A percentile compares a stretch with the other conserved stretches of the same genome.
phyloP scores from a whole-genome alignment of 257 asterid species.

The Parsonsia alboflavescens region DNA sequence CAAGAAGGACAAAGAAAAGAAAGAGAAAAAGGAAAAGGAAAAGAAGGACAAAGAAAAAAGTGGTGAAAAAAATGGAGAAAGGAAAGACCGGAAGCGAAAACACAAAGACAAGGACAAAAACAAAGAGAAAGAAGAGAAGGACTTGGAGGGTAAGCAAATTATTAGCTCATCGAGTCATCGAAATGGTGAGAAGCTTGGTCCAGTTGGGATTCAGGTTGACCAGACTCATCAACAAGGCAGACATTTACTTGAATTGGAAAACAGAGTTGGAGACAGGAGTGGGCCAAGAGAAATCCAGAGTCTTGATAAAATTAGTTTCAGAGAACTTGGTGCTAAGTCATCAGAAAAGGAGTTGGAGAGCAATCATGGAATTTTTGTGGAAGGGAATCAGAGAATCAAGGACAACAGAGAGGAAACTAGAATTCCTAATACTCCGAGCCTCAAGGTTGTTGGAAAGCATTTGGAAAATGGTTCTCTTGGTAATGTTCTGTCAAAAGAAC shows the following conservation, averaged over 20 bases:
- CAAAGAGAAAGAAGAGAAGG: conserved; percentile 29
- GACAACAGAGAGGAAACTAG: conserved; percentile 24
- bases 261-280: conserved; percentile 31
- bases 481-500: conserved; percentile 22
- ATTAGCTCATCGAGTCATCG: conserved; percentile 21
- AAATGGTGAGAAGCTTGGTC: conserved; percentile 30
- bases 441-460: conserved; percentile 20
- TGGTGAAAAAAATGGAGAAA: conserved; percentile 39
- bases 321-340: conserved; percentile 22
- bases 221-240: conserved; percentile 8
- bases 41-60: conserved; percentile 43
- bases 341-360: conserved; percentile 23
- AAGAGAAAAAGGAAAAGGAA: conserved; percentile 40
- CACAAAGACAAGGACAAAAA: conserved; percentile 44
- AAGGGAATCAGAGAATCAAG: conserved; percentile 17
- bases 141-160: conserved; percentile 30
- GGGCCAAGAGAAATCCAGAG: conserved; percentile 29
- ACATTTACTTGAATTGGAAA: conserved; percentile 30
- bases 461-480: conserved; percentile 29
- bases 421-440: conserved; percentile 26
- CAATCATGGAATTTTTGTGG: conserved; percentile 17
- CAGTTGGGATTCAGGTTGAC: conserved; percentile 14
- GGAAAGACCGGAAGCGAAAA: conserved; percentile 48
- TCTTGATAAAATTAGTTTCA: conserved; percentile 26
- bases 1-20: conserved; percentile 51